phyloP scores from a whole-genome alignment of 225 moss, liverwort and hornwort genomes.

The Climacium dendroides region DNA sequence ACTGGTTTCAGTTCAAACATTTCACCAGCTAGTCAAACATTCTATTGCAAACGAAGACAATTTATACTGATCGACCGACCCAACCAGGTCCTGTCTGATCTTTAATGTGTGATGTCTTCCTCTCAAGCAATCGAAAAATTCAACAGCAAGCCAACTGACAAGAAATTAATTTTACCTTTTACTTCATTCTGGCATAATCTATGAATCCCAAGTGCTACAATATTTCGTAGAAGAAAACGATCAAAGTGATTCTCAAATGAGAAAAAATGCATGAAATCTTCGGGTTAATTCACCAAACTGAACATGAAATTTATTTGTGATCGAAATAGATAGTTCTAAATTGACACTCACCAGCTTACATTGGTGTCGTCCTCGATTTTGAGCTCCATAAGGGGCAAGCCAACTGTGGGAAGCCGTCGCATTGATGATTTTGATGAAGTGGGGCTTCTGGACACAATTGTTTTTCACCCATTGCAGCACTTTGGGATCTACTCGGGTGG shows the following conservation, averaged over 20 bases:
- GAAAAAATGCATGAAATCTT: neutral
- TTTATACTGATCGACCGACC: neutral
- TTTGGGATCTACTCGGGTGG: constrained; percentile 19
- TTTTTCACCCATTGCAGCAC: constrained; percentile 14
- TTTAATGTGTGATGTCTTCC: neutral
- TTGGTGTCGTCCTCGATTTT: neutral
- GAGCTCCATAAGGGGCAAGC: neutral
- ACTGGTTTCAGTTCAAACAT: neutral
- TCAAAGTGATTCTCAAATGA: neutral
- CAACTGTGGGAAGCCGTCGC: neutral
- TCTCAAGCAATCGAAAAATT: neutral
- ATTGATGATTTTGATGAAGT: constrained; percentile 26
- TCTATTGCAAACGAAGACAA: neutral
- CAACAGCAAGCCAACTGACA: neutral
- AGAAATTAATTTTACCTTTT: neutral
- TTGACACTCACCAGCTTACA: neutral
- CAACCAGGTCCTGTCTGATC: neutral
- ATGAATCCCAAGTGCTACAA: neutral
- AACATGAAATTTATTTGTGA: neutral
- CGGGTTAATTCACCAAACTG: neutral
- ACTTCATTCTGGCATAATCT: neutral
- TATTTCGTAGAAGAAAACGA: neutral
- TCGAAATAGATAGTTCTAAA: neutral
- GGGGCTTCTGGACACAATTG: neutral
- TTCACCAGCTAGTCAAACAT: neutral